Evolutionary conservation across 768 basidiomycete genomes (phyloP).

Genomic region (Dentipellis fragilis): DNA sequence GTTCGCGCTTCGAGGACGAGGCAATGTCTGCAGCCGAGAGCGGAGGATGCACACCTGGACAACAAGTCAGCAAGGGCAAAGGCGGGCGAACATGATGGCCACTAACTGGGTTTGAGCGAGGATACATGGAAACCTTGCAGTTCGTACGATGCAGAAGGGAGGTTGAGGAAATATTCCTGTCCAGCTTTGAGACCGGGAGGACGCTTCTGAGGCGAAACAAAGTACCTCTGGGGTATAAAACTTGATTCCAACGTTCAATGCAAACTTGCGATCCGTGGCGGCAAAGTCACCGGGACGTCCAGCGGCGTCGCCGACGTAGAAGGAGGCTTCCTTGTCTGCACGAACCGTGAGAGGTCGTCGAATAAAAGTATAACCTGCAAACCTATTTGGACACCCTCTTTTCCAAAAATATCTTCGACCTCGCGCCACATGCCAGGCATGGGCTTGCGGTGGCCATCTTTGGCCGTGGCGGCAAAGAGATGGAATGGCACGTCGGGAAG

Average conservation of each 20-base stretch:
- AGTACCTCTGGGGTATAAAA: conserved; percentile 82
- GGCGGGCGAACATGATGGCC: background rate
- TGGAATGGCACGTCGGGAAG: conserved; percentile 67
- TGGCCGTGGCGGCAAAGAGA: conserved; percentile 65
- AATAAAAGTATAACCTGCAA: conserved; percentile 8
- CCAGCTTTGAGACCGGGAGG: background rate
- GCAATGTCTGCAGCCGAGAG: conserved; percentile 27
- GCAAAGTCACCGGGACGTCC: conserved; percentile 72
- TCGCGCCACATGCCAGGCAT: conserved; percentile 82
- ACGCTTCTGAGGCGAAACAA: conserved; percentile 2
- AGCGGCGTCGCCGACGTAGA: conserved; percentile 88
- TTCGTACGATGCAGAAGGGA: conserved; percentile 29
- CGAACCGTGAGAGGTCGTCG: background rate
- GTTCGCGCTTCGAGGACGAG: conserved; percentile 22
- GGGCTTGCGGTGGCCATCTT: conserved; percentile 77
- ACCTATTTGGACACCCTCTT: conserved; percentile 60
- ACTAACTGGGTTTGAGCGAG: conserved; percentile 22
- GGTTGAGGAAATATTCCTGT: conserved; percentile 73
- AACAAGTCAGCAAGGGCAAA: conserved; percentile 19
- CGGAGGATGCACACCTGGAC: conserved; percentile 36
- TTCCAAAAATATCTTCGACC: conserved; percentile 49
- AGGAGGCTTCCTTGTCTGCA: conserved; percentile 54
- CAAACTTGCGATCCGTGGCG: conserved; percentile 80
- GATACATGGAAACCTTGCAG: conserved; percentile 66
- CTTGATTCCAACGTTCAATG: conserved; percentile 58